Percentiles rank a stretch among this genome's conserved stretches.
Evolutionary conservation across 495 filamentous ascomycete genomes (phyloP).

Genomic region (Aspergillus sclerotioniger): DNA sequence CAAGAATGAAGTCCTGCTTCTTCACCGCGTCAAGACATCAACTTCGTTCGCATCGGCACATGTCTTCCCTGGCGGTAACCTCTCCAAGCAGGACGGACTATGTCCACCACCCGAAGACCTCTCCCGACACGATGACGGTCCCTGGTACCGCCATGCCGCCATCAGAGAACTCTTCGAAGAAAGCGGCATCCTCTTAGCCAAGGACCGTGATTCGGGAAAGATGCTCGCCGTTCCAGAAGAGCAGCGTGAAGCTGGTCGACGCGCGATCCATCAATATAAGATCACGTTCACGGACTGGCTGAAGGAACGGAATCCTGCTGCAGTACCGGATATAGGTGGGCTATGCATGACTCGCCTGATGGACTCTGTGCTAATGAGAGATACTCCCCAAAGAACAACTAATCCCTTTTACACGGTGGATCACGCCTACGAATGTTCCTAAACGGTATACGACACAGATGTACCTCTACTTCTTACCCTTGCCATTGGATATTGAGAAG

Average conservation of each 20-base stretch:
- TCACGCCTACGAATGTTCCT: slow-evolving; percentile 70
- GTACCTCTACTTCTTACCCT: slow-evolving; percentile 92
- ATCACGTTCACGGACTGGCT: slow-evolving; percentile 69
- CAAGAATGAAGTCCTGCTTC: slow-evolving; percentile 79
- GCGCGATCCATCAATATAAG: slow-evolving; percentile 60
- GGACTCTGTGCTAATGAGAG: slow-evolving; percentile 4
- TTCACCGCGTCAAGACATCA: slow-evolving; percentile 80
- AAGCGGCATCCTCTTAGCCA: slow-evolving; percentile 82
- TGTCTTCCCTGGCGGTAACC: slow-evolving; percentile 93
- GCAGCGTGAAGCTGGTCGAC: slow-evolving; percentile 63
- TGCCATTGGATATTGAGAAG: slow-evolving; percentile 46
- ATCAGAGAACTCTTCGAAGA: slow-evolving; percentile 95
- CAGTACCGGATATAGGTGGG: slow-evolving; percentile 64
- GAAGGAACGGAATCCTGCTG: slow-evolving; percentile 53
- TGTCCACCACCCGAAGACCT: slow-evolving; percentile 45
- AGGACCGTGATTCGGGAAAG: slow-evolving; percentile 38
- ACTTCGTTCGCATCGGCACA: slow-evolving; percentile 86
- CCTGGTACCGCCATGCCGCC: slow-evolving; percentile 71
- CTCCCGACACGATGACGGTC: slow-evolving; percentile 62
- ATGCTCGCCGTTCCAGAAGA: slow-evolving; percentile 58
- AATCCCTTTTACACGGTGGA: slow-evolving; percentile 86
- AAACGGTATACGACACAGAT: slow-evolving; percentile 90
- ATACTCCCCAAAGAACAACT: slow-evolving; percentile 48
- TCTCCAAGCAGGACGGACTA: slow-evolving; percentile 65
- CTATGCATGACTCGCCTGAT: not conserved